Conservation (phyloP, 2,329 filamentous ascomycete genomes). For the Apiospora marii region DNA sequence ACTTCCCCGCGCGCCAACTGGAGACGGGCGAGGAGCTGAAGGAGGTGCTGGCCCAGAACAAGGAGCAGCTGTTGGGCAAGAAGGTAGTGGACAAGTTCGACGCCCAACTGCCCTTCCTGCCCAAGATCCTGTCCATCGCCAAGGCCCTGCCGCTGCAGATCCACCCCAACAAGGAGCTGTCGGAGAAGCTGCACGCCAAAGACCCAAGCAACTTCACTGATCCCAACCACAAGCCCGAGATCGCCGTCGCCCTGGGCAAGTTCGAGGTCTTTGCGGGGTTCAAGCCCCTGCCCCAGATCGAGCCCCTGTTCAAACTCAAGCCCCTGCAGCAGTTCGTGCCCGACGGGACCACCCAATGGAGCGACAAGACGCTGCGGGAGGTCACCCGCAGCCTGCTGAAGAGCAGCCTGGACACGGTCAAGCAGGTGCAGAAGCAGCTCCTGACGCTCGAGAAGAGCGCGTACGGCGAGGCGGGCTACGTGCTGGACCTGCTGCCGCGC, state of each 20-base stretch:
- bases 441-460: slow-evolving; percentile 51
- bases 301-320: slow-evolving; percentile 63
- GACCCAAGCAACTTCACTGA: slow-evolving; percentile 74
- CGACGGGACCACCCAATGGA: slow-evolving; percentile 62
- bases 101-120: slow-evolving; percentile 73
- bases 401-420: slow-evolving; percentile 60
- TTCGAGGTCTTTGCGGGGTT: slow-evolving; percentile 82
- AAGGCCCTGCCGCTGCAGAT: slow-evolving; percentile 80
- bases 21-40: slow-evolving; percentile 69
- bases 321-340: slow-evolving; percentile 63
- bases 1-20: slow-evolving; percentile 70
- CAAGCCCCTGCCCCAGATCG: slow-evolving; percentile 69
- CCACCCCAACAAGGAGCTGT: slow-evolving; percentile 75
- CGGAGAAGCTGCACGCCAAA: slow-evolving; percentile 67
- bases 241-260: slow-evolving; percentile 73
- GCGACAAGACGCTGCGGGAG: slow-evolving; percentile 64
- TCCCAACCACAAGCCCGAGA: slow-evolving; percentile 82
- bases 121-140: slow-evolving; percentile 78
- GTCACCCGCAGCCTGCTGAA: slow-evolving; percentile 63
- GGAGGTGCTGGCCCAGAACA: slow-evolving; percentile 68
- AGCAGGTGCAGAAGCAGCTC: slow-evolving; percentile 60
- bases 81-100: slow-evolving; percentile 68
- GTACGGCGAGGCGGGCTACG: slow-evolving; percentile 62
- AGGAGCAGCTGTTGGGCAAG: slow-evolving; percentile 69
- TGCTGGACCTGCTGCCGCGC: slow-evolving; percentile 69